phyloP scores from a whole-genome alignment of 2,329 filamentous ascomycete genomes.

The Phaeosphaeria sp. region DNA sequence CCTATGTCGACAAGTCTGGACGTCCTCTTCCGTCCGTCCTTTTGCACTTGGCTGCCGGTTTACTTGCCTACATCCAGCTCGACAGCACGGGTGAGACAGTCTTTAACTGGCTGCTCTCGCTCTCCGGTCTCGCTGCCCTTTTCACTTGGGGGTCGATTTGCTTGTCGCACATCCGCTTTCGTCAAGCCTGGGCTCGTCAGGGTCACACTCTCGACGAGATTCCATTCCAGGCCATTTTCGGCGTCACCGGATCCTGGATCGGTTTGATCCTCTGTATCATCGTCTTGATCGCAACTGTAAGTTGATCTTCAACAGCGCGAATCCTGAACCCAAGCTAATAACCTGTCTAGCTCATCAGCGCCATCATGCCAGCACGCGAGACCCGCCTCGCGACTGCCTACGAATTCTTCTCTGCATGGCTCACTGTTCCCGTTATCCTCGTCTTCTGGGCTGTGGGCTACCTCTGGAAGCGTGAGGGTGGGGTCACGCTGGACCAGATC shows the following conservation, averaged over 20 bases:
- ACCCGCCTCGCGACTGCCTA: slow-evolving; percentile 44
- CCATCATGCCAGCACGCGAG: slow-evolving; percentile 40
- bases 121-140: slow-evolving; percentile 75
- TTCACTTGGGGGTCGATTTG: slow-evolving; percentile 88
- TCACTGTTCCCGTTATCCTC: slow-evolving; percentile 55
- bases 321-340: slow-evolving; percentile 15
- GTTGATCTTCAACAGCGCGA: slow-evolving; percentile 36
- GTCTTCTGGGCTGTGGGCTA: slow-evolving; percentile 58
- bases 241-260: slow-evolving; percentile 50
- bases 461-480: slow-evolving; percentile 71
- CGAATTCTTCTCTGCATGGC: slow-evolving; percentile 56
- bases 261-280: slow-evolving; percentile 49
- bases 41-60: slow-evolving; percentile 70
- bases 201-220: slow-evolving; percentile 53
- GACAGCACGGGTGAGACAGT: slow-evolving; percentile 56
- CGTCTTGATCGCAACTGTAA: slow-evolving; percentile 49
- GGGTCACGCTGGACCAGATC: slow-evolving; percentile 64
- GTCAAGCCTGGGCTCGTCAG: slow-evolving; percentile 55
- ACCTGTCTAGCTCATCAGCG: slow-evolving; percentile 49
- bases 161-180: slow-evolving; percentile 91
- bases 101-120: slow-evolving; percentile 80
- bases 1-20: slow-evolving; percentile 83
- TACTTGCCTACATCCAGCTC: slow-evolving; percentile 73
- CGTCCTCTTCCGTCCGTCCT: slow-evolving; percentile 78
- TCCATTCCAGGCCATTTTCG: slow-evolving; percentile 51